Conservation (phyloP, 192 early-diverging fungal genomes). For the Allomyces macrogynus region DNA sequence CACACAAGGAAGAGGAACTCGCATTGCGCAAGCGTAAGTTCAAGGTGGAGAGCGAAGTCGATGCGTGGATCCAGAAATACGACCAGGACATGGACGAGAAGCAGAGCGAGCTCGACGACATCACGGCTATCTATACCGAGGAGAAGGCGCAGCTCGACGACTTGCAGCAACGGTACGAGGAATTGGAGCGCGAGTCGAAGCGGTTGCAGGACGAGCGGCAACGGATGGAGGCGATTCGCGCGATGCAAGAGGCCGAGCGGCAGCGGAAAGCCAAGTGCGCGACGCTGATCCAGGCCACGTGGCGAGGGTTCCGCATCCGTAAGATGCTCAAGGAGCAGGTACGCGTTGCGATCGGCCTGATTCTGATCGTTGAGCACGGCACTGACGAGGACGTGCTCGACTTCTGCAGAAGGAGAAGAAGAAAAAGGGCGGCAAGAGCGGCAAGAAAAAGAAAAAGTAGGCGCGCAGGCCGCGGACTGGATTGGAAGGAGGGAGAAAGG, state of each 20-base stretch:
- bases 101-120: slow-evolving; percentile 32
- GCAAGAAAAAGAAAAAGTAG: slow-evolving; percentile 3
- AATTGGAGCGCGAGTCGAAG: slow-evolving; percentile 26
- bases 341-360: background rate
- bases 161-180: slow-evolving; percentile 17
- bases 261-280: slow-evolving; percentile 11
- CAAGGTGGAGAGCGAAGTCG: slow-evolving; percentile 37
- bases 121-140: slow-evolving; percentile 27
- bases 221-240: background rate
- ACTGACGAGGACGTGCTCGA: too few species aligned
- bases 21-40: slow-evolving; percentile 29
- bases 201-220: slow-evolving; percentile 21
- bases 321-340: slow-evolving; percentile 15
- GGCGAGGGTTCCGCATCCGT: slow-evolving; percentile 19
- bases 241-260: slow-evolving; percentile 15
- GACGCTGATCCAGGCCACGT: slow-evolving; percentile 23
- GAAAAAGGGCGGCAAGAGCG: slow-evolving; percentile 4
- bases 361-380: too few species aligned
- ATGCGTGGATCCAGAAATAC: slow-evolving; percentile 48
- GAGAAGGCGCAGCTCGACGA: slow-evolving; percentile 36
- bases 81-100: slow-evolving; percentile 42
- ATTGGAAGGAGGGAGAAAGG: too few species aligned
- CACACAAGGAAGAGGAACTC: slow-evolving; percentile 31
- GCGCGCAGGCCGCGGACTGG: background rate
- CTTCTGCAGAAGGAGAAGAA: background rate